These are phyloP conservation scores for Abrus pulchellus DNA, from an alignment of 306 rosid species.

Conservation along the genomic window DNA sequence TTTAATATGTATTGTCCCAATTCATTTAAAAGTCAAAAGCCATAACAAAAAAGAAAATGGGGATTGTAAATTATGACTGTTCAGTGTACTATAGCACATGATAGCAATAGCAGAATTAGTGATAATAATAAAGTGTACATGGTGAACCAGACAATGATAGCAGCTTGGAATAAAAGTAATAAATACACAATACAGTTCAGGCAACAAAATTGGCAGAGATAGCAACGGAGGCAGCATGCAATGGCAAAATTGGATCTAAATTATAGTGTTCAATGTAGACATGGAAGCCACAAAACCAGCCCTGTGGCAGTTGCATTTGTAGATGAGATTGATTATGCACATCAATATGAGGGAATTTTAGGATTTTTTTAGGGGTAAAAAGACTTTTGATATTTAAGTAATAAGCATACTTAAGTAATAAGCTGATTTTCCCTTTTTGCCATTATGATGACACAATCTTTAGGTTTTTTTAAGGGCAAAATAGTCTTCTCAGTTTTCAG, in stretches of 20 bases:
- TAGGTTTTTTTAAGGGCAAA: too few species aligned
- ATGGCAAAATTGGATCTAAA: not conserved
- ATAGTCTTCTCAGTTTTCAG: too few species aligned
- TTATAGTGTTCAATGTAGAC: not conserved
- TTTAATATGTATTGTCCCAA: not conserved
- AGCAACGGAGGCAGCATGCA: not conserved
- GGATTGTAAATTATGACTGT: not conserved
- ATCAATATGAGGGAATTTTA: not conserved
- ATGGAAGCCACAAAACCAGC: constrained; percentile 10
- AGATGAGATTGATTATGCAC: not conserved
- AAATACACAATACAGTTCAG: not conserved
- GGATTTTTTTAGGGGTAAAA: too few species aligned
- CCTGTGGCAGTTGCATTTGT: not conserved
- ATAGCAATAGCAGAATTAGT: not conserved
- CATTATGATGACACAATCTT: too few species aligned
- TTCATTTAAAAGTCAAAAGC: not conserved
- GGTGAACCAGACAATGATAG: not conserved
- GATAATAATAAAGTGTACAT: not conserved
- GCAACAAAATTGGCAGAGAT: constrained; percentile 13
- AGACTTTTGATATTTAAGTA: too few species aligned
- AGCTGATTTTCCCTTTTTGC: too few species aligned
- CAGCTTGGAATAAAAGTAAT: not conserved
- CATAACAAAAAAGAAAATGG: not conserved
- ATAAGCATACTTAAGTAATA: too few species aligned
- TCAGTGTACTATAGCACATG: not conserved